Evolutionary conservation across 1,284 basidiomycete genomes (phyloP).

Genomic region (Sanghuangporus sanghuang): DNA sequence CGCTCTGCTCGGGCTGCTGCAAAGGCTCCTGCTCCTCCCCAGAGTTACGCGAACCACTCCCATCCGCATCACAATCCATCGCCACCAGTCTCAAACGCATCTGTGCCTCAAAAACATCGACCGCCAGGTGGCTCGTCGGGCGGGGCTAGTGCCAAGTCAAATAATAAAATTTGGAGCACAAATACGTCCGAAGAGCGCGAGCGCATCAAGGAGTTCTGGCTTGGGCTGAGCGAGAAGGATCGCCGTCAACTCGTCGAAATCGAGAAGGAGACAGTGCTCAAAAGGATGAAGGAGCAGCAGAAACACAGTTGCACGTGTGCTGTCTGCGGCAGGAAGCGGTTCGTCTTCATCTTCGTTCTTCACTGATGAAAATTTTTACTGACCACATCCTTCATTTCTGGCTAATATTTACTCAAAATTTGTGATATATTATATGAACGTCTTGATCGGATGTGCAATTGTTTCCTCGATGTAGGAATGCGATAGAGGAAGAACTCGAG

Average conservation of each 20-base stretch:
- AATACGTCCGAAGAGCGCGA: conserved; percentile 90
- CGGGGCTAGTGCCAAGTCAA: conserved; percentile 38
- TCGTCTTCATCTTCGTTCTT: conserved; percentile 36
- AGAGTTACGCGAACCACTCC: conserved; percentile 44
- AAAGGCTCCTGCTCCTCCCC: conserved; percentile 58
- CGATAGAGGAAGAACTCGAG: conserved; percentile 98
- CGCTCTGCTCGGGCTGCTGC: conserved; percentile 57
- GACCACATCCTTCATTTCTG: conserved; percentile 23
- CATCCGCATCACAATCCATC: conserved; percentile 62
- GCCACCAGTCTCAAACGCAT: conserved; percentile 61
- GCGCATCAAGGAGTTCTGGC: conserved; percentile 97
- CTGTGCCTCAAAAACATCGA: conserved; percentile 42
- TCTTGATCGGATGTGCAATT: conserved; percentile 1
- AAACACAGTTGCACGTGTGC: conserved; percentile 94
- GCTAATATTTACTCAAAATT: conserved; percentile 6
- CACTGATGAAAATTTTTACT: conserved; percentile 31
- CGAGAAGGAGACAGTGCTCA: conserved; percentile 94
- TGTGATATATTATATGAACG: conserved; percentile 8
- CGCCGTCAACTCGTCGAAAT: conserved; percentile 88
- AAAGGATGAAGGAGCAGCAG: conserved; percentile 99
- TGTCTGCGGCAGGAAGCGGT: conserved; percentile 96
- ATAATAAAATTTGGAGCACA: conserved; percentile 84
- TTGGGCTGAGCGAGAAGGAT: conserved; percentile 84
- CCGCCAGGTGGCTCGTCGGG: conserved; percentile 34
- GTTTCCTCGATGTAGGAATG: conserved; percentile 53